Base-by-base conservation (phyloP, 176 grass and related monocot species). In the Lolium multiflorum region DNA sequence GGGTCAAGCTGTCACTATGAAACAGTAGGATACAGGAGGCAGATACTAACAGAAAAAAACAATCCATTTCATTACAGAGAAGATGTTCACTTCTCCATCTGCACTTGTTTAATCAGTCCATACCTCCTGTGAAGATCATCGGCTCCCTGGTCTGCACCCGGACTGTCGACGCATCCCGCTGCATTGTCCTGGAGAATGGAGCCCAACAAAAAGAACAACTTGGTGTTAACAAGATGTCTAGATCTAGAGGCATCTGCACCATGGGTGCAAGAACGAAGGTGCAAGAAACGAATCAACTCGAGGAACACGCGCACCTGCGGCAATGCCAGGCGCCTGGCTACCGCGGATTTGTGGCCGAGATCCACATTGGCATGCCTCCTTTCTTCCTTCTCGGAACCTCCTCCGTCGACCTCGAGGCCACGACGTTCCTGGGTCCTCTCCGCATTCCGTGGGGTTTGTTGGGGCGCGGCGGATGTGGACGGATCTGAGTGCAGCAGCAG, bases 311-410 rank as follows among this genome's bases (percentile, higher is more conserved):
- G 37, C 54, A 87, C 87, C 89, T 94, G 83, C 10, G 54, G 83
- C 84, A 84, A 90, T 81, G 76, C 84, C 9, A 90, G 50, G 85
- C 85, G 84, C 76, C 81, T 87, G 39, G 81, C 69, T 3, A 31
- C 81, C 15, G 49, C 74, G 1, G 93, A 77, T 79, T 76, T 83
- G 24, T 14, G 44, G 3, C 11, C 88, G 28, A 95, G 92, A 92
- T 93, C 89, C 83, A n/a, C 90, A 79, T 67, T 46, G 48, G 84
- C 92, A 88, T 88, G 92, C 44, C 44, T 26, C n/a, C 22, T 61
- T 24, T 72, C 82, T 24, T 72, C 82, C 59, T 49, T 54, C 44
- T 84, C 64, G 25, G 68, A 50, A 10, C 20, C 87, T 16, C 20
- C 88, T 21, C 44, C 31, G 4, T 26, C 60, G 11, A 22, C 31